Percentiles rank a stretch among this genome's conserved stretches.
These are phyloP conservation scores for Cladorrhinum sp. DNA, from an alignment of 2,329 filamentous ascomycete species.

Conservation along the genomic window DNA sequence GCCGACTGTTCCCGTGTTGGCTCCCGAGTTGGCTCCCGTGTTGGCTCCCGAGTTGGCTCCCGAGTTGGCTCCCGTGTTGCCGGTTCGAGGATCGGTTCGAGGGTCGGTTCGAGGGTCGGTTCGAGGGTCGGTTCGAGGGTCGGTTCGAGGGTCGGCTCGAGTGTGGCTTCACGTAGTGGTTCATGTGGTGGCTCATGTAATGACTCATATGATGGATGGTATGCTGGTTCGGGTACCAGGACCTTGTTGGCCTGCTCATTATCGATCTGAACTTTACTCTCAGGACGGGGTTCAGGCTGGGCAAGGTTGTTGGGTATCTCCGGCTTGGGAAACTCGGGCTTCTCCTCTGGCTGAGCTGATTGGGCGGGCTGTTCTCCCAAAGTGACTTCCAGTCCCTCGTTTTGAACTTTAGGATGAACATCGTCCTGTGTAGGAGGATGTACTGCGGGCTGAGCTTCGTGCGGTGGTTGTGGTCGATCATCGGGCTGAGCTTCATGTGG, in stretches of 20 bases:
- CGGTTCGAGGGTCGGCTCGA: too few species aligned
- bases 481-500: background rate
- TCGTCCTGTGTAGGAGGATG: background rate
- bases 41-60: slow-evolving; percentile 9
- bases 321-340: background rate
- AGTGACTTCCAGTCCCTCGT: background rate
- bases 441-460: background rate
- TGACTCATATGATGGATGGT: slow-evolving; percentile 8
- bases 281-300: background rate
- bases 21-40: background rate
- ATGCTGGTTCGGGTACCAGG: slow-evolving; percentile 35
- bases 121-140: too few species aligned
- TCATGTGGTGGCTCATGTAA: slow-evolving; percentile 7
- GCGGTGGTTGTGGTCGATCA: background rate
- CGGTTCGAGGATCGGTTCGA: too few species aligned
- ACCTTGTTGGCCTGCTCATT: background rate
- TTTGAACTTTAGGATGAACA: background rate
- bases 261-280: background rate
- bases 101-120: too few species aligned
- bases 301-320: background rate
- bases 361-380: background rate
- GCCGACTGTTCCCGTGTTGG: slow-evolving; percentile 19
- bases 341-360: background rate
- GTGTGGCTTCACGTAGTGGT: too few species aligned
- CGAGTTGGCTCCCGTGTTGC: slow-evolving; percentile 21